Evolutionary conservation across 306 rosid genomes (phyloP).

Genomic region (Styphnolobium japonicum): DNA sequence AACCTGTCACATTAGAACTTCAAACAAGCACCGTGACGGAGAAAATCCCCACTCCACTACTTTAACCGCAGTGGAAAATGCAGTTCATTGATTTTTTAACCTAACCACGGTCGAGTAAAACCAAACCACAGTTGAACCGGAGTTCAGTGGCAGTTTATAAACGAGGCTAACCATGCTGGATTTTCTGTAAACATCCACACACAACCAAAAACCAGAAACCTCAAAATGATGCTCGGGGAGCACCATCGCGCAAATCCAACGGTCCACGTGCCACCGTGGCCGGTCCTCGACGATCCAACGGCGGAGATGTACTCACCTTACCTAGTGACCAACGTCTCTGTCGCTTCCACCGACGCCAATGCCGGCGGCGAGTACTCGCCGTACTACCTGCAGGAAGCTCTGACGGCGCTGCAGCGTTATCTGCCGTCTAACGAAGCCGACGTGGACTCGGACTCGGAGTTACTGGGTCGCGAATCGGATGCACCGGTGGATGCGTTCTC

Average conservation of each 20-base stretch:
- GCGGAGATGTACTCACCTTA: constrained; percentile 46
- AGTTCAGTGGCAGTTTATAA: constrained; percentile 46
- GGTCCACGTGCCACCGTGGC: constrained; percentile 73
- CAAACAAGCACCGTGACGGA: background rate
- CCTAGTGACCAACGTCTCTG: constrained; percentile 40
- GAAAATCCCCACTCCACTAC: background rate
- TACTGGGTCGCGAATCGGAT: constrained; percentile 47
- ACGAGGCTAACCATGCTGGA: constrained; percentile 29
- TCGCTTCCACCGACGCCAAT: constrained; percentile 40
- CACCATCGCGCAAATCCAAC: constrained; percentile 65
- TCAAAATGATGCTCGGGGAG: constrained; percentile 80
- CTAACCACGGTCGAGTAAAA: constrained; percentile 41
- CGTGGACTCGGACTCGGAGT: constrained; percentile 55
- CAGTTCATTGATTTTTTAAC: constrained; percentile 22
- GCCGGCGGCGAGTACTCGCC: constrained; percentile 59
- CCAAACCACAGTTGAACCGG: constrained; percentile 43
- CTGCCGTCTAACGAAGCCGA: constrained; percentile 56
- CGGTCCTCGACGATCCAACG: constrained; percentile 51
- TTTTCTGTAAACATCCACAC: constrained; percentile 35
- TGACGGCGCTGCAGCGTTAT: constrained; percentile 65
- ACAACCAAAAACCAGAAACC: background rate
- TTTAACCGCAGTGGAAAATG: constrained; percentile 48
- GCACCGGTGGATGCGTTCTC: constrained; percentile 83
- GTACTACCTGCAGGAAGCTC: constrained; percentile 50
- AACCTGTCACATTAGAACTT: background rate